Conservation (phyloP, 108 stramenopile species). For the Chaetoceros muelleri region DNA sequence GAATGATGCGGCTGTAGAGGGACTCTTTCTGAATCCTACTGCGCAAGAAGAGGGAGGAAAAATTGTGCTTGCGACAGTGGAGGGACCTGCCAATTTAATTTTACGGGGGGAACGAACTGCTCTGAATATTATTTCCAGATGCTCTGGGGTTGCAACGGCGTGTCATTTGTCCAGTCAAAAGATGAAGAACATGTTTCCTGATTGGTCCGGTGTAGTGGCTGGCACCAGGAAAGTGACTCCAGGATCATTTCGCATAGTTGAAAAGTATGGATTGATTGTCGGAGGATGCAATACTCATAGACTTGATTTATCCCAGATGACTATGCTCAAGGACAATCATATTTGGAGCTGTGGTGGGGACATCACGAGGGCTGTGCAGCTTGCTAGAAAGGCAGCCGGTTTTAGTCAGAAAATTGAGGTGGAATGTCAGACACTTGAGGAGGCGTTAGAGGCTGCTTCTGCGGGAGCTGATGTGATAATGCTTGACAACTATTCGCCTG, state of each 20-base stretch:
- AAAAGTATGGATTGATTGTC: slow-evolving; percentile 97
- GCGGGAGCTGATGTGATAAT: slow-evolving; percentile 93
- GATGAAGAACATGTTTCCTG: slow-evolving; percentile 23
- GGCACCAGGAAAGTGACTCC: slow-evolving; percentile 99
- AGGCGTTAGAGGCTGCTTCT: slow-evolving; percentile 85
- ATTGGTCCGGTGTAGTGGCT: slow-evolving; percentile 91
- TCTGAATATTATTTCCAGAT: slow-evolving; percentile 87
- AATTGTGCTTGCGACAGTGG: slow-evolving; percentile 78
- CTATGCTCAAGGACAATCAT: slow-evolving; percentile 98
- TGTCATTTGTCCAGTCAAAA: slow-evolving; percentile 26
- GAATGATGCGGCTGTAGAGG: slow-evolving; percentile 63
- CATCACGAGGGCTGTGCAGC: slow-evolving; percentile 82
- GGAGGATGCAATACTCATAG: slow-evolving; percentile 95
- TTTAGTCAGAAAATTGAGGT: slow-evolving; percentile 99
- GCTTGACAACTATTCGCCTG: slow-evolving; percentile 96
- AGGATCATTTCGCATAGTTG: slow-evolving; percentile 88
- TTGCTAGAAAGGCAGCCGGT: slow-evolving; percentile 79
- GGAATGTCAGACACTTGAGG: slow-evolving; percentile 82
- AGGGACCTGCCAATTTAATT: slow-evolving; percentile 76
- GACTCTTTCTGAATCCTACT: slow-evolving; percentile 18
- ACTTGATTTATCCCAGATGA: slow-evolving; percentile 96
- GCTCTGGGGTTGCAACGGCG: slow-evolving; percentile 91
- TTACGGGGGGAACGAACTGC: slow-evolving; percentile 96
- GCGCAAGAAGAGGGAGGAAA: slow-evolving; percentile 36
- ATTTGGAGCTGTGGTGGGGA: slow-evolving; percentile 80